These are phyloP conservation scores for Colletotrichum navitas DNA, from an alignment of 2,329 filamentous ascomycete genomes.

Conservation along the genomic window DNA sequence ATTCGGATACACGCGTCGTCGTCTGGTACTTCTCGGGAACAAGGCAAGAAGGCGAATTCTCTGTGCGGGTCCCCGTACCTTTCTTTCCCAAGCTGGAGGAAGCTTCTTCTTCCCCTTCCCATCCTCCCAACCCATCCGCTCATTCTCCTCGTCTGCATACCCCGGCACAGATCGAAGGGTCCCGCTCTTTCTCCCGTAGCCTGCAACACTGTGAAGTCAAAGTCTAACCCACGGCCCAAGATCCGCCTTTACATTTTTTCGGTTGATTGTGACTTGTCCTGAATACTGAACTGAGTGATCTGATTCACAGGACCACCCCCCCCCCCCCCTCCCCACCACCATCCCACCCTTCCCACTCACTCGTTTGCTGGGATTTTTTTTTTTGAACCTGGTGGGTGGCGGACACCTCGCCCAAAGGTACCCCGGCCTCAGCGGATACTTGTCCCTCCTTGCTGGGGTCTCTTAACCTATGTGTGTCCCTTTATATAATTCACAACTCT, in stretches of 20 bases:
- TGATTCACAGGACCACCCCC: conserved; percentile 37
- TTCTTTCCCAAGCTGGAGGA: conserved; percentile 2
- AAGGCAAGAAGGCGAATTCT: conserved; percentile 5
- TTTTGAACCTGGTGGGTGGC: conserved; percentile 40
- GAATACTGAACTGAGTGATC: conserved; percentile 23
- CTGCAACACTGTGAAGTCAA: conserved; percentile 24
- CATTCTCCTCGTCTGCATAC: conserved; percentile 27
- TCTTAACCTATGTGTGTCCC: conserved; percentile 27
- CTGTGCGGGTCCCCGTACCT: background rate
- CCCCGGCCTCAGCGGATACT: conserved; percentile 36
- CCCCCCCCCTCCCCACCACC: conserved; percentile 36
- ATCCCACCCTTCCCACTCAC: conserved; percentile 40
- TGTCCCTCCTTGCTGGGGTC: conserved; percentile 35
- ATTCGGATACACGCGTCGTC: conserved; percentile 35
- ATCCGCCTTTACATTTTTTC: conserved; percentile 28
- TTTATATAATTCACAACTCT: conserved; percentile 39
- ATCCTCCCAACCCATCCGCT: conserved; percentile 18
- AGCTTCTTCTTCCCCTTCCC: conserved; percentile 21
- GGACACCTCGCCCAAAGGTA: conserved; percentile 41
- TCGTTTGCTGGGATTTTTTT: conserved; percentile 39
- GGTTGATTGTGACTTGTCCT: conserved; percentile 32
- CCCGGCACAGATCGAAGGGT: conserved; percentile 31
- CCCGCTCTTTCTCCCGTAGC: conserved; percentile 23
- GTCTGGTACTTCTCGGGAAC: conserved; percentile 28
- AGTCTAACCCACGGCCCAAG: conserved; percentile 32